A percentile compares a stretch with the other conserved stretches of the same genome.
Evolutionary conservation across 148 eudicot genomes (phyloP).

Genomic region (Dianthus caryophyllus): DNA sequence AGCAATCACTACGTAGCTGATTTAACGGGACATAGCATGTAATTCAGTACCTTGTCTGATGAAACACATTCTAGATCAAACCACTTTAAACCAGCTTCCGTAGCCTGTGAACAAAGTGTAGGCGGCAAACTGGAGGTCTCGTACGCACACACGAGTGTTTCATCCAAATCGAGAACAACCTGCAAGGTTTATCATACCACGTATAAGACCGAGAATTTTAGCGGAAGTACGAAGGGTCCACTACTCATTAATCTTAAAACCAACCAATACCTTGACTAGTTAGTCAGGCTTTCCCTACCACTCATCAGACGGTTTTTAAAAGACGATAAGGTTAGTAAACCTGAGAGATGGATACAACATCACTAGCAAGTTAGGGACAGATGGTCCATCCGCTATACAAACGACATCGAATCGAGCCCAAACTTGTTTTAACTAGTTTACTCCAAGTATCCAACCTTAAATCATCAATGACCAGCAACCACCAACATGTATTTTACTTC

Average conservation of each 20-base stretch:
- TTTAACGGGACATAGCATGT: conserved; percentile 7
- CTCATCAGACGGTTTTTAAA: background rate
- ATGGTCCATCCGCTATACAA: background rate
- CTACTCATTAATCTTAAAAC: background rate
- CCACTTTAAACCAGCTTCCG: conserved; percentile 86
- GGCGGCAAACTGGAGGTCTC: conserved; percentile 87
- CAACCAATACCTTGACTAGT: conserved; percentile 1
- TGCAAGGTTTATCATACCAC: conserved; percentile 24
- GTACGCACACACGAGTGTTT: conserved; percentile 92
- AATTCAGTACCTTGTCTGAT: conserved; percentile 68
- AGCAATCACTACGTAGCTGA: conserved; percentile 8
- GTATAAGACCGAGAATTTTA: background rate
- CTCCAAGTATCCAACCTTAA: too few species aligned
- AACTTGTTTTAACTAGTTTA: background rate
- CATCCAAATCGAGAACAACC: conserved; percentile 99
- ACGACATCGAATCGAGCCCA: background rate
- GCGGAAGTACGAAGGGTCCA: background rate
- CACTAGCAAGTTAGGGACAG: background rate
- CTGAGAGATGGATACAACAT: background rate
- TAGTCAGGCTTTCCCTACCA: conserved; percentile 2
- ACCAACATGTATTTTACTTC: background rate
- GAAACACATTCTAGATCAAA: conserved; percentile 95
- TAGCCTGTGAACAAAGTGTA: conserved; percentile 68
- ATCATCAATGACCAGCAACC: background rate
- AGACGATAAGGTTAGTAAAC: background rate